Evolutionary conservation across 139 green algal species (phyloP).

Genomic region (Chlamydomonas sphaeroides): DNA sequence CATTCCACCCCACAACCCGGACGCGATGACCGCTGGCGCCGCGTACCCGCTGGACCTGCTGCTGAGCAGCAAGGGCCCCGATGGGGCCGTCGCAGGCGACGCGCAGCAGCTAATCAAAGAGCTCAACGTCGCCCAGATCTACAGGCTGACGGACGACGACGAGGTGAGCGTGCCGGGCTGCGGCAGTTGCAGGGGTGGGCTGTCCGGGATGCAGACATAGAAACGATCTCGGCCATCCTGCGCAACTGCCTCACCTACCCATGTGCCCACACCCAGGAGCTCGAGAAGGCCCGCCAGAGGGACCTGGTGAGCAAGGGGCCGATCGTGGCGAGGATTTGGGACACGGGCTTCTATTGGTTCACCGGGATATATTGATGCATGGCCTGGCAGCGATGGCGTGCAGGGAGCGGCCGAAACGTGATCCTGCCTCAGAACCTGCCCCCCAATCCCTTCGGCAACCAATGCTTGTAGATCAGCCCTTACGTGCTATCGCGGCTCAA

Average conservation of each 20-base stretch:
- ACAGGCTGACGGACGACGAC: background rate
- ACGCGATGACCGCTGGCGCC: slow-evolving; percentile 11
- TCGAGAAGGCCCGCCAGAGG: slow-evolving; percentile 5
- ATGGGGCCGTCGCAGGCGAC: background rate
- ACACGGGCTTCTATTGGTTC: no score
- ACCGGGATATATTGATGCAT: no score
- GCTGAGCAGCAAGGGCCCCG: background rate
- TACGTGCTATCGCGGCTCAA: slow-evolving; percentile 45
- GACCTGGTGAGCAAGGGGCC: no score
- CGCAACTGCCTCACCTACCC: no score
- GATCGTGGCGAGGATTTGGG: no score
- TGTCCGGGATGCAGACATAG: no score
- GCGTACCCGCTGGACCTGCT: slow-evolving; percentile 38
- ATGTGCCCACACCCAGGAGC: background rate
- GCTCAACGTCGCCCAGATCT: background rate
- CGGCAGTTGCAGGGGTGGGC: background rate
- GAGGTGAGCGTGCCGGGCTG: background rate
- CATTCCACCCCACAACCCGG: slow-evolving; percentile 45
- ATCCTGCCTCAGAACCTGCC: no score
- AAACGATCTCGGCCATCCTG: no score
- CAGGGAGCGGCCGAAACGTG: no score
- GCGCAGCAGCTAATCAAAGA: background rate
- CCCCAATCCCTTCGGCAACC: no score
- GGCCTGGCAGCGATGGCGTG: no score
- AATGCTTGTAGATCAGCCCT: no score